phyloP scores from a whole-genome alignment of 805 yeast species.

The Candida lessepsii region DNA sequence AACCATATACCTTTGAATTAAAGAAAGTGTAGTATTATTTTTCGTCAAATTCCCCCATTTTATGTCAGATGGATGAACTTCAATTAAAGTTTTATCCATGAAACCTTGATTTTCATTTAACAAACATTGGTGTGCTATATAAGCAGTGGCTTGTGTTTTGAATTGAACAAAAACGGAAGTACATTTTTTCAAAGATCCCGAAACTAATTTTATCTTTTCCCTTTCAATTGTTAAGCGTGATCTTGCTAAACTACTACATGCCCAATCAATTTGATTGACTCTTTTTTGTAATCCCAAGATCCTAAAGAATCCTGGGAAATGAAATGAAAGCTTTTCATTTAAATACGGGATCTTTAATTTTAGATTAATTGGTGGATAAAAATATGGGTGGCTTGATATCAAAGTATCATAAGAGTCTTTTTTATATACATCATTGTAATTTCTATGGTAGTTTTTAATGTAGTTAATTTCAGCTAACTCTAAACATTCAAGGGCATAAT shows the following conservation, averaged over 20 bases:
- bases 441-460: conserved; percentile 17
- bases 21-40: conserved; percentile 33
- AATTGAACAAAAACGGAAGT: conserved; percentile 65
- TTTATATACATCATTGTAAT: conserved; percentile 4
- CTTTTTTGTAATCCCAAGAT: conserved; percentile 21
- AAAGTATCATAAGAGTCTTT: conserved; percentile 1
- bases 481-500: conserved; percentile 25
- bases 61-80: conserved; percentile 64
- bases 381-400: conserved; percentile 14
- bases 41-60: conserved; percentile 64
- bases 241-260: conserved; percentile 18
- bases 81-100: conserved; percentile 45
- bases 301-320: conserved; percentile 25
- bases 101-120: conserved; percentile 43
- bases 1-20: conserved; percentile 43
- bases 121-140: conserved; percentile 60
- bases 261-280: conserved; percentile 29
- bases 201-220: conserved; percentile 17
- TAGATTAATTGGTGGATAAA: conserved; percentile 35
- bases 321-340: conserved; percentile 14
- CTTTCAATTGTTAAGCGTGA: conserved; percentile 18
- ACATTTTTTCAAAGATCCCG: conserved; percentile 22
- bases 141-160: conserved; percentile 53
- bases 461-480: conserved; percentile 27
- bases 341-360: conserved; percentile 7